Percentiles rank a stretch among this genome's conserved stretches.
Conservation (phyloP, 768 basidiomycete genomes). For the Tricholoma bakamatsutake region DNA sequence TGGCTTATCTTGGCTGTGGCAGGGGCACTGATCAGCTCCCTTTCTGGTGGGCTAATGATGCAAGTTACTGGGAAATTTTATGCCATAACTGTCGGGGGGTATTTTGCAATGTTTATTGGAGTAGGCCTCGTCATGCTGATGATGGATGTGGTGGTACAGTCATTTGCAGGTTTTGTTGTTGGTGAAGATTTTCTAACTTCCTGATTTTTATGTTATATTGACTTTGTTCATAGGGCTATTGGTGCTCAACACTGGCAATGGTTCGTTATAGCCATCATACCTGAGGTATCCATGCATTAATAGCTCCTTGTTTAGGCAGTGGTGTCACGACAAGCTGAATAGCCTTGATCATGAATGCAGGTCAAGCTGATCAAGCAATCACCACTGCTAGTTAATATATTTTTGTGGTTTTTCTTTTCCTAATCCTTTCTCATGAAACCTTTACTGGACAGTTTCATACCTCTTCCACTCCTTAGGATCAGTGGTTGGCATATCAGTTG, state of each 20-base stretch:
- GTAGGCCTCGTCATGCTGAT: conserved; percentile 30
- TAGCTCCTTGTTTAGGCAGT: conserved; percentile 28
- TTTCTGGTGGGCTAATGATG: conserved; percentile 47
- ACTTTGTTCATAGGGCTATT: conserved; percentile 24
- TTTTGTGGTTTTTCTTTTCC: neutral
- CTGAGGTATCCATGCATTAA: neutral
- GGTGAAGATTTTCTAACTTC: conserved; percentile 27
- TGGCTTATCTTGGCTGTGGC: conserved; percentile 45
- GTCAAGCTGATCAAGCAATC: conserved; percentile 55
- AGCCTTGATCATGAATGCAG: conserved; percentile 58
- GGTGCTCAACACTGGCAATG: conserved; percentile 33
- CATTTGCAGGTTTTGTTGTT: conserved; percentile 31
- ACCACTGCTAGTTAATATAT: conserved; percentile 49
- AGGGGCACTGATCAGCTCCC: conserved; percentile 42
- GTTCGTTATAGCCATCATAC: conserved; percentile 15
- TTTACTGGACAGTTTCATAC: conserved; percentile 42
- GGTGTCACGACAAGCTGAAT: conserved; percentile 53
- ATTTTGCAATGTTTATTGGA: conserved; percentile 33
- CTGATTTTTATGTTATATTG: neutral
- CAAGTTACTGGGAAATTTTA: conserved; percentile 57
- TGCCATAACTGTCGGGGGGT: conserved; percentile 38
- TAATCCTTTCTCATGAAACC: neutral
- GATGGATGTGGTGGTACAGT: conserved; percentile 33
- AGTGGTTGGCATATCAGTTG: conserved; percentile 50
- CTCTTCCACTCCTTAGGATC: conserved; percentile 61